phyloP scores from a whole-genome alignment of 345 rosid genomes.

The Hibiscus syriacus region DNA sequence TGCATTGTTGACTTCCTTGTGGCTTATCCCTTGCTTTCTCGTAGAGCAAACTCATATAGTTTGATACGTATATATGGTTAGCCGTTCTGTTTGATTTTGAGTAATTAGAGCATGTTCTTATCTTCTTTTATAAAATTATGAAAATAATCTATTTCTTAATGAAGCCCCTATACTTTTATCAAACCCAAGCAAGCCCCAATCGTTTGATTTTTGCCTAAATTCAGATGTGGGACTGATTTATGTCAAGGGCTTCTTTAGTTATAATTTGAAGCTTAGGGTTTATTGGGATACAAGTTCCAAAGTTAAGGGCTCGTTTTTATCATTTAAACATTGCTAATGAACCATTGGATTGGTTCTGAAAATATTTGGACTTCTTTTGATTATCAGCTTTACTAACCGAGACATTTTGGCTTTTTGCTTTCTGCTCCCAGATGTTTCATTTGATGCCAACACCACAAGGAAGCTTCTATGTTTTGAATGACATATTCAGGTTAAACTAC shows the following conservation, averaged over 20 bases:
- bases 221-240: too few relatives aligned
- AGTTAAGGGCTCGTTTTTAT: background rate
- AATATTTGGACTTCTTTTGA: background rate
- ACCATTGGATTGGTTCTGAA: background rate
- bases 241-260: too few relatives aligned
- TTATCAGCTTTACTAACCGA: background rate
- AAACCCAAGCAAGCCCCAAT: too few relatives aligned
- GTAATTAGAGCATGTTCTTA: background rate
- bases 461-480: conserved; percentile 81
- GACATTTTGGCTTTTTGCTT: background rate
- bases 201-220: too few relatives aligned
- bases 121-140: background rate
- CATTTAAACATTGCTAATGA: background rate
- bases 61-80: background rate
- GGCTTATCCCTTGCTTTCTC: background rate
- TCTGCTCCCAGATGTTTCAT: conserved; percentile 75
- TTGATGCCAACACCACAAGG: conserved; percentile 96
- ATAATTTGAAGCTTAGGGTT: background rate
- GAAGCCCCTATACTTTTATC: background rate
- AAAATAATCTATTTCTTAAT: background rate
- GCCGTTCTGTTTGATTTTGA: background rate
- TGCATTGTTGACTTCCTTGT: background rate
- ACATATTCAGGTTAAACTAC: conserved; percentile 95
- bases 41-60: background rate
- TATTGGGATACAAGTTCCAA: background rate